A percentile compares a stretch with the other conserved stretches of the same genome.
phyloP scores from a whole-genome alignment of 495 filamentous ascomycete species.

The Lentithecium fluviatile region DNA sequence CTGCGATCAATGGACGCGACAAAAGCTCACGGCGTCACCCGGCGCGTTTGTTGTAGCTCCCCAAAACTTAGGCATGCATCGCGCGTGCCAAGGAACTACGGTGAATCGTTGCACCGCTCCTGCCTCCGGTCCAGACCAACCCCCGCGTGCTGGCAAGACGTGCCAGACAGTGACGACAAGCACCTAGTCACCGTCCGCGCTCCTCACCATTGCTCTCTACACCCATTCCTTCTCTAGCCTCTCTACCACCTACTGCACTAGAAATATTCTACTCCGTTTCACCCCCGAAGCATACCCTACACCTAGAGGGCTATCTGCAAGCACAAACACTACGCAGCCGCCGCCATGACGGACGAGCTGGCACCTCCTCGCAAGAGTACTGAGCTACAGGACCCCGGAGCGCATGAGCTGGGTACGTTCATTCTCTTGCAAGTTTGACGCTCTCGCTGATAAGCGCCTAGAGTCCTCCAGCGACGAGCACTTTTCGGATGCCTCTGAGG shows the following conservation, averaged over 20 bases:
- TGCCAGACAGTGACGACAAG: neutral
- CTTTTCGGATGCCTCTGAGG: constrained; percentile 87
- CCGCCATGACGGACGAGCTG: constrained; percentile 49
- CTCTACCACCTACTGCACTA: too few species aligned
- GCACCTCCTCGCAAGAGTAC: constrained; percentile 64
- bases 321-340: too few species aligned
- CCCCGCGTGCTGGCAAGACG: neutral
- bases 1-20: neutral
- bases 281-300: too few species aligned
- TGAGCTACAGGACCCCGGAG: constrained; percentile 71
- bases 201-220: too few species aligned
- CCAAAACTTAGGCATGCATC: neutral
- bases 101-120: neutral
- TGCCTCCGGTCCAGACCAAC: neutral
- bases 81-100: neutral
- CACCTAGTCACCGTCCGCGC: neutral
- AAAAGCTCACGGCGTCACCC: neutral
- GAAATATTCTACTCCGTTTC: too few species aligned
- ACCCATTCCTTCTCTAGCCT: too few species aligned
- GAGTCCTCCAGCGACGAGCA: constrained; percentile 75
- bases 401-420: constrained; percentile 72
- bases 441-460: constrained; percentile 30
- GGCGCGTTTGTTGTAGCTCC: neutral
- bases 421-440: neutral
- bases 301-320: too few species aligned